Evolutionary conservation across 2,329 filamentous ascomycete species (phyloP), one percentile per base, ranked within the genome.

Genomic region (Ustulina deusta): DNA sequence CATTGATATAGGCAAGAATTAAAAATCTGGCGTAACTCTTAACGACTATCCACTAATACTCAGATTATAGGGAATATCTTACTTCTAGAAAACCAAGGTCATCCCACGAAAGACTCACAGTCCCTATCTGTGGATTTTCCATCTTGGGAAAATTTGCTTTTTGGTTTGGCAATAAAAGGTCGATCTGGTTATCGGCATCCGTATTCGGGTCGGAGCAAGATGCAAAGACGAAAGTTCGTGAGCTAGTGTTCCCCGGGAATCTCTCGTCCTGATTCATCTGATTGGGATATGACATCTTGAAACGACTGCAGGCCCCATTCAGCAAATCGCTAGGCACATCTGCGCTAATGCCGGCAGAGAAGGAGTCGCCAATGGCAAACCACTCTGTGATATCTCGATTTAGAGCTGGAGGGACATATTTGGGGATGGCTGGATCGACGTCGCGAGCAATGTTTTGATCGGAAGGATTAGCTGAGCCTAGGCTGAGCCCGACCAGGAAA

Each of bases 291-390:
- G 57, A 40, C 57, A 20, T n/a, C 5, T 27, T 51, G 32, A 51
- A 60, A 2, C 57, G 57, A 20, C 17, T 40, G 32, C 57, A 60
- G n/a, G 32, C 57, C 20, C 9, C 15, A 40, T 51, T 60, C 6
- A 60, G n/a, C 20, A 34, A 20, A 40, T 60, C 57, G 1, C 34
- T 15, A 1, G 57, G 57, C 2, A 29, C 22, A 20, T 60, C 57
- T 27, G 44, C 57, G 15, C 57, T 17, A 11, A 60, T 40, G 9
- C 57, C 57, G 22, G 57, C 32, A 29, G 57, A 60, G 44, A 49
- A 60, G 6, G 57, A 51, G 22, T 60, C 57, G 6, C 57, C 57
- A 40, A 60, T 60, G 13, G 57, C 57, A 29, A 60, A 51, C 57
- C 57, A 60, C 17, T 60, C 44, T 20, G 57, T 60, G 15, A 60